Evolutionary conservation across 1,284 basidiomycete genomes (phyloP).

Genomic region (Prillingera fragicola): DNA sequence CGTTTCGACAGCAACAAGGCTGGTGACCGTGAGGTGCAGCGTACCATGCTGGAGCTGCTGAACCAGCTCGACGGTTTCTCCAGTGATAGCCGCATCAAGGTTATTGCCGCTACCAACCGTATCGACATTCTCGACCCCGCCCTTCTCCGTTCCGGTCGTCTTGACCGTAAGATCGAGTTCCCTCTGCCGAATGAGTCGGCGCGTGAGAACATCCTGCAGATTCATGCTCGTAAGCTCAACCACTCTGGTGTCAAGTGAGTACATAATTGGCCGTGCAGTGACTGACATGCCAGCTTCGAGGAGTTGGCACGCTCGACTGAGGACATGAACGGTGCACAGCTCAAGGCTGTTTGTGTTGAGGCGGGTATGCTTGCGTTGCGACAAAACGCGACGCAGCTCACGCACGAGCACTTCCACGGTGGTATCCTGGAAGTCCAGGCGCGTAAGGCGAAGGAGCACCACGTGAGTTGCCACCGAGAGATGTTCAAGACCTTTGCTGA

Average conservation of each 20-base stretch:
- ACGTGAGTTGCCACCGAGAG: conserved; percentile 32
- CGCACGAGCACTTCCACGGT: conserved; percentile 83
- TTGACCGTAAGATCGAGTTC: conserved; percentile 77
- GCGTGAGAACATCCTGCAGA: conserved; percentile 67
- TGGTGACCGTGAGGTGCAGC: conserved; percentile 97
- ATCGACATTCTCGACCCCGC: conserved; percentile 93
- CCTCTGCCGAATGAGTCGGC: conserved; percentile 69
- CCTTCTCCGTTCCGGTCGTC: conserved; percentile 65
- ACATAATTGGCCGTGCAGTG: not conserved
- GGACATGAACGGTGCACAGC: conserved; percentile 62
- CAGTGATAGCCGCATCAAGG: conserved; percentile 95
- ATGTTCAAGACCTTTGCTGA: conserved; percentile 6
- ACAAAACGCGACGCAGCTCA: conserved; percentile 84
- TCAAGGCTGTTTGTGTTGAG: conserved; percentile 90
- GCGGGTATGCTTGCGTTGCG: conserved; percentile 83
- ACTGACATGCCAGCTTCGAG: conserved; percentile 52
- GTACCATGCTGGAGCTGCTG: conserved; percentile 96
- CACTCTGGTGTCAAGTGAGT: conserved; percentile 57
- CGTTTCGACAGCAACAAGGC: conserved; percentile 97
- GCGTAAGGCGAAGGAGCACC: conserved; percentile 86
- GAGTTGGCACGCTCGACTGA: conserved; percentile 69
- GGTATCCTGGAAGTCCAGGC: conserved; percentile 92
- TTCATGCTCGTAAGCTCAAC: conserved; percentile 82
- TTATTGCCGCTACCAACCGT: conserved; percentile 97
- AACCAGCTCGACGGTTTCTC: conserved; percentile 82